Evolutionary conservation across 495 filamentous ascomycete species (phyloP), one percentile per base, ranked within the genome.

Genomic region (Tuber magnatum): DNA sequence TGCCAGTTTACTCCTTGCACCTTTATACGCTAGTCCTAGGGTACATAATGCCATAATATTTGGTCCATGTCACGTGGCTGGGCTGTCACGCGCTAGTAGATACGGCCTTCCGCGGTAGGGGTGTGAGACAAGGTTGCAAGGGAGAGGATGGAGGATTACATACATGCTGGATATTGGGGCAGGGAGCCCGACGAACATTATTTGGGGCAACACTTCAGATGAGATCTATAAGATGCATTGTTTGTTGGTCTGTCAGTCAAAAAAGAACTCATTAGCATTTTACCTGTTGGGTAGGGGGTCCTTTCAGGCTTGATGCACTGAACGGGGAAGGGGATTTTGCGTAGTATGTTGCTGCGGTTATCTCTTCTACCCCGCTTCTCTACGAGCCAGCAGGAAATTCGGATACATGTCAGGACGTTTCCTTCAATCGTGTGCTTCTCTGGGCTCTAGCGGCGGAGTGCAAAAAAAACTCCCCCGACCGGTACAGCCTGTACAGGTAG

Each of bases 11-110:
- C 88, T 89, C 73, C 87, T 86, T 76, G 89, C 90, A 70, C 89
- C 89, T 24, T 85, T 78, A 32, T 85, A 83, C 41, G 89, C 88
- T 51, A 85, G 86, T 80, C 84, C 85, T 42, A 88, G 86, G 2
- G 86, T 87, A 44, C 90, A 89, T 0, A 92, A 83, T 1, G 88
- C 88, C 32, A n/a, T n/a, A 92, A 82, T 18, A 92, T 86, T 75
- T 93, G 91, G 1, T 90, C 89, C 6, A 85, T 84, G 81, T 93
- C 91, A 90, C 93, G 76, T 93, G 92, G 79, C 92, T 92, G 40
- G 89, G 89, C 79, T 89, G 88, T 43, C 28, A 69, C 41, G 5
- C 18, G 10, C 18, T 32, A 69, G 65, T 32, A n/a, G n/a, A n/a
- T n/a, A n/a, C 8, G 32, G 32, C 69, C 3, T 6, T 22, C 24